Evolutionary conservation across 192 early-diverging fungal species (phyloP), one percentile per base, ranked within the genome.

Genomic region (Coemansia sp.): DNA sequence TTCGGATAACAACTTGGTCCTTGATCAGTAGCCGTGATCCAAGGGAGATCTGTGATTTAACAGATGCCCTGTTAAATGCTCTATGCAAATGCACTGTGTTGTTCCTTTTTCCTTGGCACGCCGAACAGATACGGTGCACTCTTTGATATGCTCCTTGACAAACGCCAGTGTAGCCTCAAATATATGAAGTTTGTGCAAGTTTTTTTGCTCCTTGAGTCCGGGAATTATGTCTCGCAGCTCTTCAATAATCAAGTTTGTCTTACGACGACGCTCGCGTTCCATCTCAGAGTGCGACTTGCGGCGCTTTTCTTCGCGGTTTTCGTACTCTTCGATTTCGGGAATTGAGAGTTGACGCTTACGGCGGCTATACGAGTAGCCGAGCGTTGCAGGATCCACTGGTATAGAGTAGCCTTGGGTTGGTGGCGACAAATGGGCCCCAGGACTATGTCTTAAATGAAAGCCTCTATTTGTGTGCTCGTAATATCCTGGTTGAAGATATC

Each of bases 231-330:
- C 66, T 70, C 89, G 89, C 29, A 95, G 83, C 49, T 90, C 85
- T 41, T 87, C 63, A 26, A 95, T 89, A 68, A 90, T 87, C 57
- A 88, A 86, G 68, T 95, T 95, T 66, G 91, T 95, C 24, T 89
- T 83, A 59, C 94, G 92, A 23, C 94, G 88, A 38, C 92, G 86
- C 41, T 88, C 78, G 4, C 92, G 83, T 73, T 95, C 94, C 61
- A 93, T 94, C 0, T 86, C 88, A 18, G 90, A 91, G 55, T 95
- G 94, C 3, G 90, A 89, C 11, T 88, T 84, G 59, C 92, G 92
- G 26, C 94, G 85, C 57, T 86, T 84, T 65, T 80, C 63, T 54
- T 93, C 90, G 43, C 88, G 83, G 47, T 83, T 45, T n/a, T 45
- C 41, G 16, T 45, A 45, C 41, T 45, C 41, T 13, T 45, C 41